phyloP scores from a whole-genome alignment of 2,329 filamentous ascomycete species.

The Penicillium italicum region DNA sequence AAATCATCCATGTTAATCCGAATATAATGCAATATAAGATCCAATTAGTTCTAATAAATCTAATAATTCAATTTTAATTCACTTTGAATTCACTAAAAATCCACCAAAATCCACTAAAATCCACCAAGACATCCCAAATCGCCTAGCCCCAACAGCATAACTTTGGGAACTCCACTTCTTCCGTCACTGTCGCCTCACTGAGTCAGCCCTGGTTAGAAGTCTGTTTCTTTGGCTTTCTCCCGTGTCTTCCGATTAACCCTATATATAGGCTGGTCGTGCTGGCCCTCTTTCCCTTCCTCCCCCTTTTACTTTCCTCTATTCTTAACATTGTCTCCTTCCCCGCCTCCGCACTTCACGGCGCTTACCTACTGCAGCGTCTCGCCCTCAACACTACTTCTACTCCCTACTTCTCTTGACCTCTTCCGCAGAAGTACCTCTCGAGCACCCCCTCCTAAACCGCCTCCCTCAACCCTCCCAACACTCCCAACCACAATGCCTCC shows the following conservation, averaged over 20 bases:
- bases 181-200: slow-evolving; percentile 25
- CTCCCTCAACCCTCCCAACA: not conserved
- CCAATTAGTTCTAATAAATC: not conserved
- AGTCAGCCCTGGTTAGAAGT: slow-evolving; percentile 19
- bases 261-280: slow-evolving; percentile 15
- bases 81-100: not conserved
- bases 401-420: not conserved
- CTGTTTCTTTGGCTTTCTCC: slow-evolving; percentile 15
- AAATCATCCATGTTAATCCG: too few species aligned
- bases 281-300: not conserved
- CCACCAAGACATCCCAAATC: not conserved
- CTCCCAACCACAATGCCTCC: slow-evolving; percentile 39
- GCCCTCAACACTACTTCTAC: not conserved
- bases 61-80: not conserved
- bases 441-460: not conserved
- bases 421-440: not conserved
- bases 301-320: slow-evolving; percentile 2
- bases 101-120: not conserved
- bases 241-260: slow-evolving; percentile 24
- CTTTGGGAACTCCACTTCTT: slow-evolving; percentile 21
- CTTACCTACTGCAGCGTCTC: too few species aligned
- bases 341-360: slow-evolving; percentile 14
- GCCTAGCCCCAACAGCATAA: slow-evolving; percentile 1
- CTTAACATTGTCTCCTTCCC: not conserved
- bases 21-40: not conserved